Percentiles rank a stretch among this genome's conserved stretches.
These are phyloP conservation scores for Trichomonas tenax DNA, from an alignment of 208 protist species.

Conservation along the genomic window DNA sequence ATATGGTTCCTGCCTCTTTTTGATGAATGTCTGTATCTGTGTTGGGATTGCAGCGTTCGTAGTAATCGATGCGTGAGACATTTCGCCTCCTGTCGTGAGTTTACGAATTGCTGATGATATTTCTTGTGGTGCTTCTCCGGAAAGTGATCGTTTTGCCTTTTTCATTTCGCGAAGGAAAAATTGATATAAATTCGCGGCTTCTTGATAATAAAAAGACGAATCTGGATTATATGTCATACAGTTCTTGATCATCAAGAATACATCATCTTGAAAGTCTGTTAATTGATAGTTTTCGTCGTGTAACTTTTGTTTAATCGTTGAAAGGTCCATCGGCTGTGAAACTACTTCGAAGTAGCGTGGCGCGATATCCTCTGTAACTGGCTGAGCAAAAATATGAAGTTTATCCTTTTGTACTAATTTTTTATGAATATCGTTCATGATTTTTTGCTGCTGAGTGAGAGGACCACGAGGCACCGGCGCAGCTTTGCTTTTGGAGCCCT, in stretches of 20 bases:
- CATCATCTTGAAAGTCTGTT: neutral
- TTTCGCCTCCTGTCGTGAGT: neutral
- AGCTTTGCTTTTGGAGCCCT: no score
- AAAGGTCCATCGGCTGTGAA: slow-evolving; percentile 4
- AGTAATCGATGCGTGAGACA: neutral
- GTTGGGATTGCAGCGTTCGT: neutral
- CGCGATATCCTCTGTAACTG: slow-evolving; percentile 9
- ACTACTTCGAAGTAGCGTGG: neutral
- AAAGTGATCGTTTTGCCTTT: neutral
- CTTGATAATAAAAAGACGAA: neutral
- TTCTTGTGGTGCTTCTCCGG: neutral
- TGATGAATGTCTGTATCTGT: neutral
- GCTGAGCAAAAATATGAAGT: neutral
- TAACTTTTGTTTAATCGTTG: neutral
- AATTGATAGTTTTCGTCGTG: neutral
- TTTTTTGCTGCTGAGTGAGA: neutral
- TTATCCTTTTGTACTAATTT: neutral
- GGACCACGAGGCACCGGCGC: neutral
- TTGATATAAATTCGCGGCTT: neutral
- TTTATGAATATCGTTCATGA: neutral
- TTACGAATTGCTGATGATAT: neutral
- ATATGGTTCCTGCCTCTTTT: neutral
- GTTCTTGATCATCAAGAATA: neutral
- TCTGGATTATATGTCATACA: slow-evolving; percentile 8
- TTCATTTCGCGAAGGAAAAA: neutral